Evolutionary conservation across 2,329 filamentous ascomycete genomes (phyloP).

Genomic region (Alternaria alternata): DNA sequence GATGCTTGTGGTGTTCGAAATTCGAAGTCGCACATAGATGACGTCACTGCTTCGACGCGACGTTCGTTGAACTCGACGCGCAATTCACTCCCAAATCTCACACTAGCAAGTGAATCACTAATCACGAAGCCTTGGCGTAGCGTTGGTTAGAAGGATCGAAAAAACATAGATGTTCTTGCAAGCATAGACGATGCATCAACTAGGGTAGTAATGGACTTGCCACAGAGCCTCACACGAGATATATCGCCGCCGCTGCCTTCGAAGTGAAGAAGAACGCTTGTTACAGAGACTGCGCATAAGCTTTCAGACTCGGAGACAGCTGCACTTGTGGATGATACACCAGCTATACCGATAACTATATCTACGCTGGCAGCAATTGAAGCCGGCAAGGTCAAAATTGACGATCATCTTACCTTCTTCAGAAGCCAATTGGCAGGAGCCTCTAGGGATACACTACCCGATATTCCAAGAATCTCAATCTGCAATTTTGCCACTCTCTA

Average conservation of each 20-base stretch:
- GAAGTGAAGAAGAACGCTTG: constrained; percentile 25
- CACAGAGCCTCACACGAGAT: constrained; percentile 28
- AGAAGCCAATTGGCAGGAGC: constrained; percentile 50
- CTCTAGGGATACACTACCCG: constrained; percentile 9
- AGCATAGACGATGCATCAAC: not conserved
- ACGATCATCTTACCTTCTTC: constrained; percentile 60
- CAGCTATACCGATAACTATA: not conserved
- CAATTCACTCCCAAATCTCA: not conserved
- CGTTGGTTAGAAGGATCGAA: not conserved
- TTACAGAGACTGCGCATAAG: not conserved
- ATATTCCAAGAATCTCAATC: constrained; percentile 51
- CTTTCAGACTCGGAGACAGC: too few relatives aligned
- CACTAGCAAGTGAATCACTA: not conserved
- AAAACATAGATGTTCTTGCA: not conserved
- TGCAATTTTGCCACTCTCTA: constrained; percentile 57
- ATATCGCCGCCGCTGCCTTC: constrained; percentile 34
- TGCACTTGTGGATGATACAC: not conserved
- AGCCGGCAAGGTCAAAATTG: constrained; percentile 58
- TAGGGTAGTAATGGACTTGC: constrained; percentile 19
- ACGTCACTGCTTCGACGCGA: not conserved
- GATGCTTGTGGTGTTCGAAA: not conserved
- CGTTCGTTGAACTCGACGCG: not conserved
- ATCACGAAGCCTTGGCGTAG: not conserved
- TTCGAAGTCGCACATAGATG: not conserved
- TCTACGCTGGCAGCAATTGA: constrained; percentile 58